A percentile compares a stretch with the other conserved stretches of the same genome.
phyloP scores from a whole-genome alignment of 768 basidiomycete species.

The Mycena galopus region DNA sequence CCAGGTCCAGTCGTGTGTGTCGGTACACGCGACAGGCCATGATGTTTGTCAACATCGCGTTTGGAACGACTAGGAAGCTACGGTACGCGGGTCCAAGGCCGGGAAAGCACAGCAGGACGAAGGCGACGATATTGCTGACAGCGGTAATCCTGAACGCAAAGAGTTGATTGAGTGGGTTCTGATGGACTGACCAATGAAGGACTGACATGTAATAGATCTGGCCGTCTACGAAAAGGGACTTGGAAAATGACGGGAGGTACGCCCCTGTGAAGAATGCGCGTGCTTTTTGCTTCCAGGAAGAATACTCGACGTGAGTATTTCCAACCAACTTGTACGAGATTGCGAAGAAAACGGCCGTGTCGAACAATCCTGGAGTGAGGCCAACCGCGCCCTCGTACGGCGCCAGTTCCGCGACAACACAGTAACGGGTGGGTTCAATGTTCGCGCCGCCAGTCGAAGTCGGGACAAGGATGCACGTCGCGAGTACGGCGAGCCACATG shows the following conservation, averaged over 20 bases:
- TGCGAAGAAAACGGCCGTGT: too few species aligned
- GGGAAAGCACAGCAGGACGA: constrained; percentile 10
- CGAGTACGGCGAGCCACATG: constrained; percentile 6
- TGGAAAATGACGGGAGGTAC: too few species aligned
- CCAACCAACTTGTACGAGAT: too few species aligned
- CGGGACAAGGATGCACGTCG: neutral
- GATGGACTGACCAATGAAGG: constrained; percentile 1
- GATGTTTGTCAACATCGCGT: constrained; percentile 17
- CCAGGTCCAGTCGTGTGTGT: constrained; percentile 20
- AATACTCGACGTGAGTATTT: too few species aligned
- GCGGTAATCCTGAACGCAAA: constrained; percentile 17
- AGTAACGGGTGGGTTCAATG: constrained; percentile 11
- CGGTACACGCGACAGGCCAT: constrained; percentile 9
- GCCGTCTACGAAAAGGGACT: neutral
- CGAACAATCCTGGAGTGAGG: too few species aligned
- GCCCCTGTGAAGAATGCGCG: too few species aligned
- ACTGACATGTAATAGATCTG: neutral
- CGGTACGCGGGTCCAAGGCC: constrained; percentile 12
- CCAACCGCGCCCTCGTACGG: neutral
- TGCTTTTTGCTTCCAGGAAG: too few species aligned
- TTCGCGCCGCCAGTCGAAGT: neutral
- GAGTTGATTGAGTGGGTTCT: constrained; percentile 3
- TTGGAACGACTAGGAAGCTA: constrained; percentile 13
- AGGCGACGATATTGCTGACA: constrained; percentile 11
- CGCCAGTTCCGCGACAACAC: neutral